A percentile compares a stretch with the other conserved stretches of the same genome.
Evolutionary conservation across 768 basidiomycete genomes (phyloP).

Genomic region (Leccinum rimulosum): DNA sequence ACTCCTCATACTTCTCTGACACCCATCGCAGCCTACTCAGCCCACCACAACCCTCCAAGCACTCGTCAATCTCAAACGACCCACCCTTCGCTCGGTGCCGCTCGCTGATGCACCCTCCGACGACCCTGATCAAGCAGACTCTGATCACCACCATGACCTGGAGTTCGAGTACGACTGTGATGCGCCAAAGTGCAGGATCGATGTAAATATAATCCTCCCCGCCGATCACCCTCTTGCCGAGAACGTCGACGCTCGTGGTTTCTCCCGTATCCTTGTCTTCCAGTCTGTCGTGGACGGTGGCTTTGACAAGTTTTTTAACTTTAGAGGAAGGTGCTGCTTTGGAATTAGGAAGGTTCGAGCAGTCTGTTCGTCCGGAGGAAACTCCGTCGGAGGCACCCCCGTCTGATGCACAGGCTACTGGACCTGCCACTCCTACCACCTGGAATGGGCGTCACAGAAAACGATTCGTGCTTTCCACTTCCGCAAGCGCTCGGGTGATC

Average conservation of each 20-base stretch:
- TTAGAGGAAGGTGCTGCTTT: constrained; percentile 77
- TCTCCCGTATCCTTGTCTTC: constrained; percentile 37
- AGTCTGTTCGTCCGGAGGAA: constrained; percentile 16
- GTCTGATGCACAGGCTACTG: constrained; percentile 10
- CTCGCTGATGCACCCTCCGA: constrained; percentile 46
- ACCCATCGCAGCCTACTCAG: constrained; percentile 55
- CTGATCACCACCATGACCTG: constrained; percentile 68
- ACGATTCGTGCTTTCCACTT: constrained; percentile 69
- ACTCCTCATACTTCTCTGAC: neutral
- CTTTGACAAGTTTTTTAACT: constrained; percentile 73
- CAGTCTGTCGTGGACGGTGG: constrained; percentile 70
- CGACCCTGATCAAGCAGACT: constrained; percentile 43
- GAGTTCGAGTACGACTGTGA: constrained; percentile 95
- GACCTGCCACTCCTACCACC: constrained; percentile 12
- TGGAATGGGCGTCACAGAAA: constrained; percentile 36
- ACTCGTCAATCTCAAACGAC: constrained; percentile 90
- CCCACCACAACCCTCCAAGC: constrained; percentile 94
- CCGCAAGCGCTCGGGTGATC: constrained; percentile 51
- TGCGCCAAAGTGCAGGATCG: constrained; percentile 78
- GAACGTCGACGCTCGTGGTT: constrained; percentile 34
- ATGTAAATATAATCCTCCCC: constrained; percentile 71
- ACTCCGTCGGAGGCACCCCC: constrained; percentile 10
- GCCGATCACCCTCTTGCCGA: constrained; percentile 57
- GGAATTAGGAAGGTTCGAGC: constrained; percentile 76
- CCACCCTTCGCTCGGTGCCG: constrained; percentile 76